Conservation (phyloP, 2,329 filamentous ascomycete species). For the Periglandula ipomoeae region DNA sequence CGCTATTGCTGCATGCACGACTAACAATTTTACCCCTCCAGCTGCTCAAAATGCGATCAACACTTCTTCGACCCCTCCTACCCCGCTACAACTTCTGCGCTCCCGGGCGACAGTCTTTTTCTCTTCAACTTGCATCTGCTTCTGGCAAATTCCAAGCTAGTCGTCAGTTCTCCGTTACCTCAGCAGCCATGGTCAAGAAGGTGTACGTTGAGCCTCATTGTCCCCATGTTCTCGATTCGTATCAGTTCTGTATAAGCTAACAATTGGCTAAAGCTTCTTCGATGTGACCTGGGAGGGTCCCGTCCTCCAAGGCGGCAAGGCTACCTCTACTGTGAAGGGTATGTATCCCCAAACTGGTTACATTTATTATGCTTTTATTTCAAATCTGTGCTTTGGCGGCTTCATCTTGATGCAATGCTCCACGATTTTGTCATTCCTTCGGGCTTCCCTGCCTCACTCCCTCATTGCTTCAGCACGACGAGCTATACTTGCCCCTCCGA, state of each 20-base stretch:
- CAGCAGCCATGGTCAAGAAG: conserved; percentile 63
- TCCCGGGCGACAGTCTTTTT: conserved; percentile 29
- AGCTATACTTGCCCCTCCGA: neutral
- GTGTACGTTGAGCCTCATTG: conserved; percentile 41
- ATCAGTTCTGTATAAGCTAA: neutral
- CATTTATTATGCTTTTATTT: too few relatives aligned
- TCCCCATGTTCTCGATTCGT: neutral
- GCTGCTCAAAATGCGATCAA: conserved; percentile 35
- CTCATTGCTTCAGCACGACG: neutral
- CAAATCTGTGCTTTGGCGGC: too few relatives aligned
- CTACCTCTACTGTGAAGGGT: conserved; percentile 51
- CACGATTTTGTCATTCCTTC: too few relatives aligned
- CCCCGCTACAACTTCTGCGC: conserved; percentile 35
- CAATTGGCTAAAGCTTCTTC: conserved; percentile 47
- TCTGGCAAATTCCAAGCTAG: conserved; percentile 28
- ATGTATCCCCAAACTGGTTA: conserved; percentile 31
- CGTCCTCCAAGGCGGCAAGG: conserved; percentile 49
- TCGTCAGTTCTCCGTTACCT: conserved; percentile 42
- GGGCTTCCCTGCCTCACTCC: neutral
- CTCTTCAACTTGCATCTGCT: conserved; percentile 32
- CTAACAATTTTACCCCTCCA: conserved; percentile 33
- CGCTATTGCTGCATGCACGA: conserved; percentile 12
- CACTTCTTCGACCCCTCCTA: conserved; percentile 37
- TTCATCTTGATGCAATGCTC: too few relatives aligned
- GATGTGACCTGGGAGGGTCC: conserved; percentile 67